A percentile compares a stretch with the other conserved stretches of the same genome.
Evolutionary conservation across 2,329 filamentous ascomycete genomes (phyloP).

Genomic region (Cladobotryum protrusum): DNA sequence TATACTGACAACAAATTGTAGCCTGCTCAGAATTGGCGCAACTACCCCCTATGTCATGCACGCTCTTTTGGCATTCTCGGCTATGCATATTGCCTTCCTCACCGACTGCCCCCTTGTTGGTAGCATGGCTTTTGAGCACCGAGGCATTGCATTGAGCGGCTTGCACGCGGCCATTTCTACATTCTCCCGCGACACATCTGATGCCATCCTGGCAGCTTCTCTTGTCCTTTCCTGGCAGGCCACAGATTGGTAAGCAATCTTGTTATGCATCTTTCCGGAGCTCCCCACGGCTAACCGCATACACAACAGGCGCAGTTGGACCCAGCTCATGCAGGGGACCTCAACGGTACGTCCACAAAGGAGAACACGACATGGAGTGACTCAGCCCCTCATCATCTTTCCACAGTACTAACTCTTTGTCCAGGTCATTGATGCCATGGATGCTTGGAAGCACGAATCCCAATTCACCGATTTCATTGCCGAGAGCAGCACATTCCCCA

Average conservation of each 20-base stretch:
- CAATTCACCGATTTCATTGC: constrained; percentile 77
- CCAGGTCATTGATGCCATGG: constrained; percentile 85
- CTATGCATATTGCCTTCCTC: constrained; percentile 85
- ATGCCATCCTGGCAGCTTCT: constrained; percentile 86
- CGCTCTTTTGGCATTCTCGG: constrained; percentile 86
- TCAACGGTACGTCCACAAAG: constrained; percentile 60
- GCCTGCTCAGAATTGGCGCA: constrained; percentile 65
- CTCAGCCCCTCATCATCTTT: background rate
- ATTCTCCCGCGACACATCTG: constrained; percentile 81
- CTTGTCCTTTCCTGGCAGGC: constrained; percentile 93
- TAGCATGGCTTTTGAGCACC: constrained; percentile 84
- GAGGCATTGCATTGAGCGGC: constrained; percentile 77
- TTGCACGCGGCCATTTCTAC: constrained; percentile 79
- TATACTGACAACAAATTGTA: constrained; percentile 13
- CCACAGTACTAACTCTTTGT: background rate
- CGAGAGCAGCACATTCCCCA: constrained; percentile 68
- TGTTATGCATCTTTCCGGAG: constrained; percentile 1
- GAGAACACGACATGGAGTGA: background rate
- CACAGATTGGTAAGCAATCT: constrained; percentile 74
- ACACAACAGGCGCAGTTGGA: constrained; percentile 74
- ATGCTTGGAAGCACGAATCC: constrained; percentile 83
- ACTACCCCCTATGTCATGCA: constrained; percentile 89
- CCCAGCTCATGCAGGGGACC: constrained; percentile 84
- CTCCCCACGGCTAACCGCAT: constrained; percentile 21
- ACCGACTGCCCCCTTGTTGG: constrained; percentile 79